Percentiles rank a stretch among this genome's conserved stretches.
These are phyloP conservation scores for Amanita muscaria DNA, from an alignment of 768 basidiomycete genomes.

Conservation along the genomic window DNA sequence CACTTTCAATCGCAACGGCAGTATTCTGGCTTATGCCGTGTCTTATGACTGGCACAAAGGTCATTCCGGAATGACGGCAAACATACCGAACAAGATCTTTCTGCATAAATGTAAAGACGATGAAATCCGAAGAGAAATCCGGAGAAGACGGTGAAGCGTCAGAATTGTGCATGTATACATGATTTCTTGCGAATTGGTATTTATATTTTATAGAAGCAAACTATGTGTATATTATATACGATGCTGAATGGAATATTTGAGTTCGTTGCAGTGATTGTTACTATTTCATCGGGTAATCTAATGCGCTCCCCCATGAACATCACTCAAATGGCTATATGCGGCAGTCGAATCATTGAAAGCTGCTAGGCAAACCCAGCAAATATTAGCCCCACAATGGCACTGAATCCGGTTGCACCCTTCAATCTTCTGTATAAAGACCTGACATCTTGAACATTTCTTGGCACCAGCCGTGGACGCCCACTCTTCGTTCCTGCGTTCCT, in stretches of 20 bases:
- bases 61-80: slow-evolving; percentile 70
- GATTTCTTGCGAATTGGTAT: no score
- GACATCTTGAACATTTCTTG: slow-evolving; percentile 41
- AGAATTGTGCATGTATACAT: not conserved
- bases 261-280: no score
- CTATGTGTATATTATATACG: no score
- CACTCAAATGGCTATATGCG: slow-evolving; percentile 29
- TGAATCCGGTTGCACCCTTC: slow-evolving; percentile 49
- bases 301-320: slow-evolving; percentile 22
- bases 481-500: slow-evolving; percentile 32
- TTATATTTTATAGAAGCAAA: no score
- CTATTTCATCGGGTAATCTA: no score
- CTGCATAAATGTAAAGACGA: slow-evolving; percentile 81
- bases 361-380: slow-evolving; percentile 47
- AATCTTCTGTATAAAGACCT: slow-evolving; percentile 36
- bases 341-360: slow-evolving; percentile 20
- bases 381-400: slow-evolving; percentile 42
- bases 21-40: slow-evolving; percentile 84
- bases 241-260: no score
- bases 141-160: not conserved
- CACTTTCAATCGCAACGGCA: slow-evolving; percentile 80
- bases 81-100: slow-evolving; percentile 71
- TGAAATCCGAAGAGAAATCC: slow-evolving; percentile 63
- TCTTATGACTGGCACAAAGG: slow-evolving; percentile 95
- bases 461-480: slow-evolving; percentile 31